Evolutionary conservation across 1,284 basidiomycete genomes (phyloP), one percentile per base, ranked within the genome.

Genomic region (Tylopilus orsonianus): DNA sequence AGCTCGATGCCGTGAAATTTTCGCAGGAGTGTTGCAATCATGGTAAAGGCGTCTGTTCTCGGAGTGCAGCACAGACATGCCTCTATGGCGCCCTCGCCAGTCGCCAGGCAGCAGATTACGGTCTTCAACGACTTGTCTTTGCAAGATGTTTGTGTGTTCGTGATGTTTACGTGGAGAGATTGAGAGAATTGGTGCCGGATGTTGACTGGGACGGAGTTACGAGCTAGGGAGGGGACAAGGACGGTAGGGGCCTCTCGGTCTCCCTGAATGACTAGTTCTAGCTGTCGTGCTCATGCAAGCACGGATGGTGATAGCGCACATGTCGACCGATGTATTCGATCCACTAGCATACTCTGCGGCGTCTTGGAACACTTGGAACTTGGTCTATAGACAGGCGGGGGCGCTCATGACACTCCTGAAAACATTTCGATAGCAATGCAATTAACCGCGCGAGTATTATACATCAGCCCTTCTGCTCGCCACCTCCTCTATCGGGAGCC

Each of bases 381-480:
- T 27, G 10, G 26, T 27, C 7, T 6, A 10, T 27, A 6, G 7
- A 27, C 26, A 5, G 7, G 6, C 26, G 26, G 6, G 6, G 26
- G 10, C 6, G 26, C 10, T 26, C 10, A 5, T 10, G 10, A 26
- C 10, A 26, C 18, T 27, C 26, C 23, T 13, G 40, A 54, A 49
- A 49, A 34, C 36, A 23, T 41, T 37, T 47, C 40, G 49, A 55
- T 48, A 63, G 41, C 41, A 44, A 54, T 50, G 57, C 42, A 49
- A 68, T 68, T 67, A 69, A 65, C 29, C 39, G 23, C 26, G 48
- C 41, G 39, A 53, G 45, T 66, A 62, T 44, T 54, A 68, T 68
- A 68, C 57, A 61, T 42, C 57, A 30, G 46, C 38, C 53, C 51
- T 53, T 46, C 29, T 54, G 20, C 27, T 32, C 35, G 54, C 48